Base-by-base conservation (phyloP, 805 yeast genomes). In the Cephaloascus fragrans region DNA sequence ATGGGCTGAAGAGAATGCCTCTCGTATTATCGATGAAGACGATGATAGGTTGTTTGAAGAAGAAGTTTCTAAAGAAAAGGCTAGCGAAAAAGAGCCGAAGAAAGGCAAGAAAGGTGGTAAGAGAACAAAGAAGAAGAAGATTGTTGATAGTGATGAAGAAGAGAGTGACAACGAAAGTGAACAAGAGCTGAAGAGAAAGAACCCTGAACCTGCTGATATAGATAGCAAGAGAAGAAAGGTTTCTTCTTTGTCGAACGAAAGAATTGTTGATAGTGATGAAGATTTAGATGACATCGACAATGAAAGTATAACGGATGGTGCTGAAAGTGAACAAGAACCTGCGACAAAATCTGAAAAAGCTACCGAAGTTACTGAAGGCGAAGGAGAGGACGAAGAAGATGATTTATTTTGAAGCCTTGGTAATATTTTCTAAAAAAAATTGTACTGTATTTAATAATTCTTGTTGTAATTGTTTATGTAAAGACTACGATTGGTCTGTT, bases 1-100 rank as follows among this genome's bases (percentile, higher is more conserved):
- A 46, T 67, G 72, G 72, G 68, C 66, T 4, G 67, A 61, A 57
- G 73, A 60, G 52, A 36, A 75, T 73, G 50, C 69, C 67, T 48
- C 59, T 19, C 55, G 53, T n/a, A 56, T 54, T 8, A 66, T 49
- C n/a, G 62, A 71, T 19, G 61, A 57, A 8, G 57, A 58, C 3
- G 64, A 59, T n/a, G 65, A 61, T 34, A 61, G 61, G 37, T 48
- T 50, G 34, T 44, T 52, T 34, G 50, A 53, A 42, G 46, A 53
- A 19, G 64, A 59, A 37, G 64, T 29, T 12, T 9, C n/a, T 6
- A 16, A 14, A n/a, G 33, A 45, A 8, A 49, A 47, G 5, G 44
- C 44, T 31, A 44, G 47, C 33, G 55, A 54, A 19, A 52, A 55
- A 45, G 50, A 50, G 37, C 44, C 50, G 34, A 42, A 41, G 38